phyloP scores from a whole-genome alignment of 805 yeast genomes.

The Barnettozyma siamensis region DNA sequence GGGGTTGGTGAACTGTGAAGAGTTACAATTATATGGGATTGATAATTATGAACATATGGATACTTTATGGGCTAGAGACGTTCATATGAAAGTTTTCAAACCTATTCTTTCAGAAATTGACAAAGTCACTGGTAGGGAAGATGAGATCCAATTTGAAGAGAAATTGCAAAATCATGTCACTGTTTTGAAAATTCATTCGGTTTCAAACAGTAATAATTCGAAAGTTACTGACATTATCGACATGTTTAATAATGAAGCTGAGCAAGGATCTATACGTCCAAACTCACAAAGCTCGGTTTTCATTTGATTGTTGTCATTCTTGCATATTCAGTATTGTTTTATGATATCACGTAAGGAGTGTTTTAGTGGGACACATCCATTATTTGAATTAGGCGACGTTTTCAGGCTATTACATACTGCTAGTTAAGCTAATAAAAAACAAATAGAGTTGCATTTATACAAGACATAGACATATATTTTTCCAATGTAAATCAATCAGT shows the following conservation, averaged over 20 bases:
- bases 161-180: no score
- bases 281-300: conserved; percentile 9
- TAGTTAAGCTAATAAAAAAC: neutral
- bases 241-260: neutral
- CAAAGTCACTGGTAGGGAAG: conserved; percentile 8
- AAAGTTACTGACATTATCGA: conserved; percentile 1
- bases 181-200: neutral
- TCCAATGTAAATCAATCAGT: conserved; percentile 1
- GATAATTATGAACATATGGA: conserved; percentile 72
- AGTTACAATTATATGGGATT: conserved; percentile 36
- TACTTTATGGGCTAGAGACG: conserved; percentile 69
- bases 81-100: conserved; percentile 32
- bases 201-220: neutral
- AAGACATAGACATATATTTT: neutral
- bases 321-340: conserved; percentile 3
- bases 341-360: neutral
- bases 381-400: no score
- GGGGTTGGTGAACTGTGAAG: conserved; percentile 42
- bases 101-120: conserved; percentile 45
- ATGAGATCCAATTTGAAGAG: neutral
- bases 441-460: neutral
- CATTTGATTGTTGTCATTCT: no score
- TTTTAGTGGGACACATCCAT: neutral
- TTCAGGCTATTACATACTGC: neutral
- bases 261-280: neutral